These are phyloP conservation scores for Kodamaea neixiangensis DNA, from an alignment of 805 yeast species.

Conservation along the genomic window DNA sequence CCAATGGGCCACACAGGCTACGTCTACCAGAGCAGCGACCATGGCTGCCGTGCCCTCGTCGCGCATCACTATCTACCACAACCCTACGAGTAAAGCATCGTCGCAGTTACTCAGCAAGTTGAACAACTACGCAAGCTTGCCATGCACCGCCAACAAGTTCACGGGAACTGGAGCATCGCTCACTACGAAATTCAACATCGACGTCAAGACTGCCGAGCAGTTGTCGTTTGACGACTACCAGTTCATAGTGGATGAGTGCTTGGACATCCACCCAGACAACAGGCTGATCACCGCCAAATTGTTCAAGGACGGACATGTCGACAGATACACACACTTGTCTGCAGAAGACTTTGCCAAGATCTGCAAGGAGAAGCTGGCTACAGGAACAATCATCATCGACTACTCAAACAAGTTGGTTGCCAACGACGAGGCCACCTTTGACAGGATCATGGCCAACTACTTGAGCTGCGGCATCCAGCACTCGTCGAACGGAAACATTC, in stretches of 20 bases:
- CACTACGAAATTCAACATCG: conserved; percentile 21
- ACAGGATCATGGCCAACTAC: conserved; percentile 45
- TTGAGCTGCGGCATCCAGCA: conserved; percentile 31
- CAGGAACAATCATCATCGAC: conserved; percentile 48
- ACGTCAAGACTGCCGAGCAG: conserved; percentile 18
- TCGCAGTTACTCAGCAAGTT: conserved; percentile 27
- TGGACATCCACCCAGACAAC: conserved; percentile 39
- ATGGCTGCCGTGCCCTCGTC: conserved; percentile 14
- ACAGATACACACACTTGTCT: conserved; percentile 22
- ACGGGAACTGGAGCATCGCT: conserved; percentile 9
- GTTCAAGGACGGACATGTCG: conserved; percentile 20
- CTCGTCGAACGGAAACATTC: conserved; percentile 15
- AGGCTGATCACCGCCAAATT: conserved; percentile 24
- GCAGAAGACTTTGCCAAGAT: conserved; percentile 21
- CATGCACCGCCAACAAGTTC: conserved; percentile 17
- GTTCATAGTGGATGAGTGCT: conserved; percentile 27
- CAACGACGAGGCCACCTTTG: conserved; percentile 45
- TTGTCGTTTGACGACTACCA: conserved; percentile 29
- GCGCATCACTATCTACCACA: conserved; percentile 32
- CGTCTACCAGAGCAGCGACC: conserved; percentile 1
- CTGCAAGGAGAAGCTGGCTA: conserved; percentile 14
- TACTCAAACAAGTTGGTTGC: conserved; percentile 63
- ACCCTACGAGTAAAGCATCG: conserved; percentile 27
- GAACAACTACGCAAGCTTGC: conserved; percentile 20
- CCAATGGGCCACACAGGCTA: conserved; percentile 2